Evolutionary conservation across 768 basidiomycete genomes (phyloP).

Genomic region (Pleurotus eryngii): DNA sequence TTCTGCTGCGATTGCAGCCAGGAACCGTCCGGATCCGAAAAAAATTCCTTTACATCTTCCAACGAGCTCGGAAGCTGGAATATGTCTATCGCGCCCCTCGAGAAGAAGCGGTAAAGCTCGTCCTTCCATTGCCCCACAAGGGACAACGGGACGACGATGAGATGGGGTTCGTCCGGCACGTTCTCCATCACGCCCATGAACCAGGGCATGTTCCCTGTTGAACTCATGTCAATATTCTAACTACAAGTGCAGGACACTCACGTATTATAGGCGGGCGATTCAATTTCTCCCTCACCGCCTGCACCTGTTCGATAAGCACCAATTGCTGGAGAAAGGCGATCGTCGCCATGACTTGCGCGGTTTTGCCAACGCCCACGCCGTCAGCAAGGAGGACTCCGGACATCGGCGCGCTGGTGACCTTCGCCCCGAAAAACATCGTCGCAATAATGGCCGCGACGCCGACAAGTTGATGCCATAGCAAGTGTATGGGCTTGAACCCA

Average conservation of each 20-base stretch:
- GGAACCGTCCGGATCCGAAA: not conserved
- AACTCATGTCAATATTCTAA: not conserved
- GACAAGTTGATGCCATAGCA: too few species aligned
- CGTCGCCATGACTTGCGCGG: slow-evolving; percentile 13
- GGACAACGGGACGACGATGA: slow-evolving; percentile 18
- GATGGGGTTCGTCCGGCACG: slow-evolving; percentile 12
- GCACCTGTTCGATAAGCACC: not conserved
- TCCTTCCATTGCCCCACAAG: slow-evolving; percentile 19
- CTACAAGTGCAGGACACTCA: not conserved
- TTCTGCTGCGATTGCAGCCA: not conserved
- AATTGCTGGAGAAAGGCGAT: slow-evolving; percentile 8
- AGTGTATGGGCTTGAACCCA: too few species aligned
- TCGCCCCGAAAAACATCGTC: too few species aligned
- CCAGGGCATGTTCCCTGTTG: not conserved
- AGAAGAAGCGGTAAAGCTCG: slow-evolving; percentile 14
- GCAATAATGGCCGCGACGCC: too few species aligned
- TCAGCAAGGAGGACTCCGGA: not conserved
- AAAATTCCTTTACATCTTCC: not conserved
- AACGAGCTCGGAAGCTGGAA: not conserved
- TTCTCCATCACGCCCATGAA: not conserved
- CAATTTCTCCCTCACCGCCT: not conserved
- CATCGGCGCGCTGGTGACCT: not conserved
- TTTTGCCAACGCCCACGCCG: slow-evolving; percentile 19
- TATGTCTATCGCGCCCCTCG: slow-evolving; percentile 4
- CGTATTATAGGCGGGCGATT: too few species aligned